Evolutionary conservation across 768 basidiomycete species (phyloP), one percentile per base, ranked within the genome.

Genomic region (Polyporus arcularius): DNA sequence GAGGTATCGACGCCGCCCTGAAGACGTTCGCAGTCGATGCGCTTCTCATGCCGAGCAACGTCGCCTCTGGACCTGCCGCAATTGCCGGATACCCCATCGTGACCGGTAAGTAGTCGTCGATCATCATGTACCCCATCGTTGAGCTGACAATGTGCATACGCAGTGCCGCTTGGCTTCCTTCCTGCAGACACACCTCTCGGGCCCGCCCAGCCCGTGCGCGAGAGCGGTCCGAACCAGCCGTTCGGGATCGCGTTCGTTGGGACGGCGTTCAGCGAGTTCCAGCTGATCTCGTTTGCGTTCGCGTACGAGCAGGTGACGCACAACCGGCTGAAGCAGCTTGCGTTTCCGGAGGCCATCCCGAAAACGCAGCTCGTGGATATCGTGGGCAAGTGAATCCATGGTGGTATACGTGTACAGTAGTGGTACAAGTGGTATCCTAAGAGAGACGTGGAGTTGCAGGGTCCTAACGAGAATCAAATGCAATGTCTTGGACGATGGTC

Each of bases 1-100:
- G 70, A 9, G 75, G 74, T 15, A 76, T 77, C 60, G 74, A 77
- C 57, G 75, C 63, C 28, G 65, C 73, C 0, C 68, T 77, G 42
- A 64, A 71, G 51, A 49, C 45, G 49, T 72, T 66, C 55, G 67
- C 71, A 39, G 63, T 76, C n/a, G 75, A 75, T 48, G 76, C 73
- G 2, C 62, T 77, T 21, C 30, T 75, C 48, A 53, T 58, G 49
- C 63, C 54, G 4, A 65, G 59, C 47, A 47, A 71, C 32, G 64
- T 70, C 30, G 72, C 75, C 5, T 73, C 75, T 0, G 68, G 62
- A 16, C 65, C 73, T 4, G 67, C 72, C 72, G 87, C 85, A 4
- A 80, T 87, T 57, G 83, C 84, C 4, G 87, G 86, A 8, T 88
- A 87, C 64, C 87, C 87, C 2, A 84, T 87, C 55, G 75, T 87